Evolutionary conservation across 2,329 filamentous ascomycete species (phyloP).

Genomic region (Dothistroma septosporum): DNA sequence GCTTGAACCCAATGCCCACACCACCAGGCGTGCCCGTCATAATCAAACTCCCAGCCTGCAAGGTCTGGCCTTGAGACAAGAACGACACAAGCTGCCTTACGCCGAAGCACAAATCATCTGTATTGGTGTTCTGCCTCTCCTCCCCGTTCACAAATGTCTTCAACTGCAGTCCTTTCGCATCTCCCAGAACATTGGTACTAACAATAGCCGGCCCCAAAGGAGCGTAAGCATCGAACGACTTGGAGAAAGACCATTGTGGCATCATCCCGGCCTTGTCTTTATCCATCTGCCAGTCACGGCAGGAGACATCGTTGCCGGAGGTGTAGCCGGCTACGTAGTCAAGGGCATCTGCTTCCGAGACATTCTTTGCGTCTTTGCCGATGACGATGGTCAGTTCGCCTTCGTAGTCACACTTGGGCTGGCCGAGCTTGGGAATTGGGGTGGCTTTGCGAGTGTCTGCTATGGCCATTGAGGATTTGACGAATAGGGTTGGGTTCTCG

Average conservation of each 20-base stretch:
- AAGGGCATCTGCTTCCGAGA: conserved; percentile 60
- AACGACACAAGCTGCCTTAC: conserved; percentile 35
- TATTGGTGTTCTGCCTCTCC: conserved; percentile 41
- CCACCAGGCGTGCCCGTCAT: conserved; percentile 50
- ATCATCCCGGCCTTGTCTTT: conserved; percentile 44
- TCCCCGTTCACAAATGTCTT: conserved; percentile 50
- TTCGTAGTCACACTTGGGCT: conserved; percentile 70
- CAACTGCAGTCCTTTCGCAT: conserved; percentile 43
- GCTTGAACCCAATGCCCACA: conserved; percentile 31
- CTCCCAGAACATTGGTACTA: conserved; percentile 38
- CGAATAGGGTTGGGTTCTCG: conserved; percentile 64
- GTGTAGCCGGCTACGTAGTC: conserved; percentile 70
- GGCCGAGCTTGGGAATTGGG: conserved; percentile 61
- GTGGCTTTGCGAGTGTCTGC: conserved; percentile 62
- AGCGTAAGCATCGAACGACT: conserved; percentile 55
- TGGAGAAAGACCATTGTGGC: conserved; percentile 56
- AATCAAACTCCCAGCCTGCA: conserved; percentile 45
- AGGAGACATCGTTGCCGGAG: conserved; percentile 71
- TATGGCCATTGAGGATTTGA: conserved; percentile 65
- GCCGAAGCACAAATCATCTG: conserved; percentile 46
- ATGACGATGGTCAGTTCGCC: conserved; percentile 72
- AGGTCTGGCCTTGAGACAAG: conserved; percentile 37
- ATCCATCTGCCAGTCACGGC: conserved; percentile 58
- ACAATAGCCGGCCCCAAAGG: conserved; percentile 53
- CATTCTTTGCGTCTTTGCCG: conserved; percentile 61